Base-by-base conservation (phyloP, 2,329 filamentous ascomycete species). In the Aureobasidium namibiae region DNA sequence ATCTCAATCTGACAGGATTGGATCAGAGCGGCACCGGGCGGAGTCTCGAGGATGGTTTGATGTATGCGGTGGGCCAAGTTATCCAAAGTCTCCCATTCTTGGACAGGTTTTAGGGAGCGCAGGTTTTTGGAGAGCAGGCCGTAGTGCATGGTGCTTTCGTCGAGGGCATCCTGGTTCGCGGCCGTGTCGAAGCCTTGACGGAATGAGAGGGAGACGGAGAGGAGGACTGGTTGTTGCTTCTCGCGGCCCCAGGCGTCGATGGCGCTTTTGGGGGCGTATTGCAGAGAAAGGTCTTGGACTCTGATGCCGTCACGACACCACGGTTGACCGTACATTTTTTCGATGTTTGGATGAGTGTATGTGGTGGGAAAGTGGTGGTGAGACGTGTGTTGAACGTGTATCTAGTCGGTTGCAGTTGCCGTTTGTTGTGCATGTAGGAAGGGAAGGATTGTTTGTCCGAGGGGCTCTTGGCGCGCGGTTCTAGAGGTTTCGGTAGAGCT, bases 81-180 rank as follows among this genome's bases (percentile, higher is more conserved):
- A 29, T 62, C 54, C 16, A 61, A 4, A 9, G 39, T 31, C 31
- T 61, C 50, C 62, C 60, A 63, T 4, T 36, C 23, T 16, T 46
- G 24, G 4, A 38, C 29, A 1, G 60, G 53, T 23, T 46, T 46
- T 5, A 61, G 16, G 9, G 59, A 56, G 14, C 69, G 64, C 14
- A 91, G 76, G 0, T 78, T 76, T 73, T 90, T 90, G 74, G 83
- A 85, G 14, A 91, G 76, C 10, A 75, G 78, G 1, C 88, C 88
- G 67, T 92, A 92, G 73, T 92, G 86, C 24, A 90, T 82, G 2
- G 88, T 91, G 68, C 87, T 87, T n/a, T 73, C 71, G 46, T 83
- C 80, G 34, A 92, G 79, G 9, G 74, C 74, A 72, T 92, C 88
- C 4, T 72, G 71, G 1, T 76, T 66, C 0, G 84, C 83, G 1